Evolutionary conservation across 1,284 basidiomycete genomes (phyloP), one percentile per base, ranked within the genome.

Genomic region (Tilletia horrida): DNA sequence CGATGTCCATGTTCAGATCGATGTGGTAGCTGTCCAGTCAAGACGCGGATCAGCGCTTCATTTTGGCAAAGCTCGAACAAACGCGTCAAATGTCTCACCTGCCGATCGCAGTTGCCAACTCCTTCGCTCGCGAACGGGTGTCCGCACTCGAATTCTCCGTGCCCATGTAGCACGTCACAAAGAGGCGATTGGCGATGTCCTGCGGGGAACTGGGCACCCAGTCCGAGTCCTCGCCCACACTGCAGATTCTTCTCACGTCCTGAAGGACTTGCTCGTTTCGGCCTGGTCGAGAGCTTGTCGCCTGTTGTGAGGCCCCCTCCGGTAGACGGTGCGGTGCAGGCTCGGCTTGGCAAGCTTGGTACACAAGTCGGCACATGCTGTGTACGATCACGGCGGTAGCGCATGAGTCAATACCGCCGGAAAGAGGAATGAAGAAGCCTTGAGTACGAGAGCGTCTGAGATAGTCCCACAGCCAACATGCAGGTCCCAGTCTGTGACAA

Each of bases 391-490:
- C 88, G 0, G 95, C 90, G 0, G 96, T 97, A 1, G 96, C 93
- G 77, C 95, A 98, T 76, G 91, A 93, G 81, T 98, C 95, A 69
- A 98, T 94, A 13, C 95, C 96, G n/a, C 96, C 95, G 66, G 92
- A 95, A 6, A 99, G 86, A 0, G 96, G 96, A 29, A 98, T 84
- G 81, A 98, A 97, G 84, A 94, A 98, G 0, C 96, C 95, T 76
- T 95, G 92, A 0, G 91, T 93, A 3, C 92, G 86, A 14, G 95
- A 97, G 45, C 95, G 88, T 29, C 95, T 87, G 47, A 99, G 87
- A 78, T 98, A 98, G 83, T 99, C 96, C 96, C 95, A 99, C 8
- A 99, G 86, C 95, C 95, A 99, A 81, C 95, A 98, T 3, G 95
- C 96, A 1, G 95, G 95, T 4, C 95, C 96, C 2, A 97, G 85